Percentiles rank a stretch among this genome's conserved stretches.
Evolutionary conservation across 73 alveolate species (phyloP).

Genomic region (Loxodes magnus): DNA sequence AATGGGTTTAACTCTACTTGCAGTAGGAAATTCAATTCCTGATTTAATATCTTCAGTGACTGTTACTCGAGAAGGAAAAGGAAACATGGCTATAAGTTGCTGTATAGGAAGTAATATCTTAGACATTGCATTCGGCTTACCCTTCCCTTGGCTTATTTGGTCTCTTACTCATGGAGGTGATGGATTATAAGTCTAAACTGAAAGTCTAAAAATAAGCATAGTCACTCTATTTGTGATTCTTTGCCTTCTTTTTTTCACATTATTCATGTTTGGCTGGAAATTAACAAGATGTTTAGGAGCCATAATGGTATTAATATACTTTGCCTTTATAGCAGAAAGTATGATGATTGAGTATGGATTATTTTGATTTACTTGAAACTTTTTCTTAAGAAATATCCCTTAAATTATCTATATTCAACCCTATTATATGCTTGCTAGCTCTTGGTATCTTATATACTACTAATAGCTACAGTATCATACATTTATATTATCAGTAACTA

Average conservation of each 20-base stretch:
- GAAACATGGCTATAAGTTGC: not conserved
- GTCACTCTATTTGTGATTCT: not conserved
- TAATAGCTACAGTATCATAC: no score
- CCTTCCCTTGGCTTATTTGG: constrained; percentile 6
- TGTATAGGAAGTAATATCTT: constrained; percentile 1
- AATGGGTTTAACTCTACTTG: constrained; percentile 3
- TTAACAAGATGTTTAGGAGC: not conserved
- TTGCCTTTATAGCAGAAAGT: not conserved
- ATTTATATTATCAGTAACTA: no score
- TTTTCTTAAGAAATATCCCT: no score
- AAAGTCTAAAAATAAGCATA: not conserved
- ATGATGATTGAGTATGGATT: constrained; percentile 12
- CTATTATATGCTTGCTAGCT: no score
- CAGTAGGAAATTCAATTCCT: constrained; percentile 1
- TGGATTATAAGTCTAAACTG: not conserved
- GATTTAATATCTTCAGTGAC: not conserved
- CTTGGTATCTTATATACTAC: no score
- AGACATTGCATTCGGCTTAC: not conserved
- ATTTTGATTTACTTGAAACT: no score
- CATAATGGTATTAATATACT: constrained; percentile 1
- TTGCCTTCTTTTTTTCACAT: constrained; percentile 2
- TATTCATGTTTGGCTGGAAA: not conserved
- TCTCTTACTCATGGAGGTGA: not conserved
- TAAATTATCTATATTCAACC: no score
- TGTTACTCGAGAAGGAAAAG: not conserved